Evolutionary conservation across 352 stramenopile species (phyloP).

Genomic region (Phytophthora cryptogea): DNA sequence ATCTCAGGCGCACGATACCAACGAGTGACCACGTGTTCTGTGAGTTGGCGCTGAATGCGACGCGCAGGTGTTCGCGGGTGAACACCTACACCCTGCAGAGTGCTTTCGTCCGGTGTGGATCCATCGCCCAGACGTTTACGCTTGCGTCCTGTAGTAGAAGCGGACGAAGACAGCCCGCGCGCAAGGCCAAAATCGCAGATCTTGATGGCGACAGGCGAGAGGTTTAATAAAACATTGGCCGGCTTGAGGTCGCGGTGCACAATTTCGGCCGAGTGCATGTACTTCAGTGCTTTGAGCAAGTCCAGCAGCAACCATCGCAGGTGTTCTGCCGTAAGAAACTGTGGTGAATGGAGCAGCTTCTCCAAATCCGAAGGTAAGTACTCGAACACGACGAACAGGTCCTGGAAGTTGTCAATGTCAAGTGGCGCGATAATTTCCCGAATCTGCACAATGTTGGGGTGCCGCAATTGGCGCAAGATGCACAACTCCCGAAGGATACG

Average conservation of each 20-base stretch:
- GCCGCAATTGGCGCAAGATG: conserved; percentile 81
- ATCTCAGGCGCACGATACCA: conserved; percentile 96
- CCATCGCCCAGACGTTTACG: conserved; percentile 49
- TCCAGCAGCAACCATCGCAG: conserved; percentile 85
- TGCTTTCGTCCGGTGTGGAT: conserved; percentile 58
- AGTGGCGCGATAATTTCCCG: conserved; percentile 83
- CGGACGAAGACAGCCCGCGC: conserved; percentile 66
- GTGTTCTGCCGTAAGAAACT: conserved; percentile 86
- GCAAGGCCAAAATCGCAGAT: conserved; percentile 88
- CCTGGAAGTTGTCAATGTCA: conserved; percentile 76
- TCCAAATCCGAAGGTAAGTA: conserved; percentile 86
- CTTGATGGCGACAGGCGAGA: conserved; percentile 87
- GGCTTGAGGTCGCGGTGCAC: conserved; percentile 90
- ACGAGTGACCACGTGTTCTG: conserved; percentile 94
- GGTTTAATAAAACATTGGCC: conserved; percentile 86
- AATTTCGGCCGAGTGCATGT: conserved; percentile 90
- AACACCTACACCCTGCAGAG: conserved; percentile 63
- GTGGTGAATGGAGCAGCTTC: conserved; percentile 84
- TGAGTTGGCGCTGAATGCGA: conserved; percentile 91
- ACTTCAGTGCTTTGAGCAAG: conserved; percentile 88
- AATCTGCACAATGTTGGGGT: conserved; percentile 90
- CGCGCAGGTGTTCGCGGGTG: conserved; percentile 77
- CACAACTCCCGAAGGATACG: conserved; percentile 84
- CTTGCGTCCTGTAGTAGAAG: conserved; percentile 71
- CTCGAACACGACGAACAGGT: conserved; percentile 88